Evolutionary conservation across 1,284 basidiomycete species (phyloP).

Genomic region (Apiotrichum siamense): DNA sequence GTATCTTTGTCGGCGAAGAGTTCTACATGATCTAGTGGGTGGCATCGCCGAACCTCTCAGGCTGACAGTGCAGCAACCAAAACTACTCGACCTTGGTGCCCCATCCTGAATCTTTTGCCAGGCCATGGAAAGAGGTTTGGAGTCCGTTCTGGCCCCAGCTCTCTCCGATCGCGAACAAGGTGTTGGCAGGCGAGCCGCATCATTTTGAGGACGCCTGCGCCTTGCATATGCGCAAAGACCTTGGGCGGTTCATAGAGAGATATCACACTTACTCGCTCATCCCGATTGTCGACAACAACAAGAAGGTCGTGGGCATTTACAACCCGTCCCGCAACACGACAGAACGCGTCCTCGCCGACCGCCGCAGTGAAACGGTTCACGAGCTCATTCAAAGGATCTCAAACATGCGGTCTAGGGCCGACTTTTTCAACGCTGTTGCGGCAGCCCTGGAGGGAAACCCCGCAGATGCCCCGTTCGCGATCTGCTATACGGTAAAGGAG

Average conservation of each 20-base stretch:
- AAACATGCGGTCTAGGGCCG: constrained; percentile 6
- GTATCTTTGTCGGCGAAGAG: constrained; percentile 35
- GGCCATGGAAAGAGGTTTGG: constrained; percentile 30
- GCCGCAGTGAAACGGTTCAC: constrained; percentile 15
- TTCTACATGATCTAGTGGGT: constrained; percentile 29
- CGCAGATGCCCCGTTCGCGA: constrained; percentile 23
- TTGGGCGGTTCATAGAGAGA: constrained; percentile 22
- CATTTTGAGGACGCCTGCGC: constrained; percentile 28
- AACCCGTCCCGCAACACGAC: constrained; percentile 22
- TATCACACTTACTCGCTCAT: constrained; percentile 38
- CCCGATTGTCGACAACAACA: constrained; percentile 22
- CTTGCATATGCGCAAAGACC: constrained; percentile 18
- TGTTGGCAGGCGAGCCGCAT: constrained; percentile 13
- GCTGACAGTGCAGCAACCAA: constrained; percentile 28
- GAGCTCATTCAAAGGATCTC: constrained; percentile 17
- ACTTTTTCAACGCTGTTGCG: constrained; percentile 14
- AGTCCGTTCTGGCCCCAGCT: constrained; percentile 23
- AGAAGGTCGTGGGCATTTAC: constrained; percentile 18
- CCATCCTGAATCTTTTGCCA: constrained; percentile 30
- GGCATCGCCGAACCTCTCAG: not conserved
- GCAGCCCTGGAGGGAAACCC: constrained; percentile 15
- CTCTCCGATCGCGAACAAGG: constrained; percentile 15
- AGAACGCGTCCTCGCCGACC: constrained; percentile 9
- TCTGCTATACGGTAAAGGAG: constrained; percentile 20
- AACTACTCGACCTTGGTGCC: constrained; percentile 23